phyloP scores from a whole-genome alignment of 2,329 filamentous ascomycete species.

The Penicillium sp. region DNA sequence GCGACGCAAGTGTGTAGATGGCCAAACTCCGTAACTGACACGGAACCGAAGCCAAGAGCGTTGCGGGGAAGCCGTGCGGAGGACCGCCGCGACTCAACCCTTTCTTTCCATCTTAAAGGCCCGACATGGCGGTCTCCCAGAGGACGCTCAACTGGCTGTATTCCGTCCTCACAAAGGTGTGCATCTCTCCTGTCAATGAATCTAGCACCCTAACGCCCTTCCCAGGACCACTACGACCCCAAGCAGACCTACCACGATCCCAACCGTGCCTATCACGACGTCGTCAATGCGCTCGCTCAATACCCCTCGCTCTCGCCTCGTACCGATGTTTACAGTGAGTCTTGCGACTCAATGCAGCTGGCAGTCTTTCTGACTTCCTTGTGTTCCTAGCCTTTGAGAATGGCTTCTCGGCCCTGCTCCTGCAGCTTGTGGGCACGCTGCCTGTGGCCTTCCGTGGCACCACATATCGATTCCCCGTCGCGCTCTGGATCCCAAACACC shows the following conservation, averaged over 20 bases:
- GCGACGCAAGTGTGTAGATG: not conserved
- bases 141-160: slow-evolving; percentile 94
- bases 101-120: slow-evolving; percentile 4
- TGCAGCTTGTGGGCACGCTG: slow-evolving; percentile 82
- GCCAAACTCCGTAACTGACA: too few relatives aligned
- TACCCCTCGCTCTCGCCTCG: slow-evolving; percentile 78
- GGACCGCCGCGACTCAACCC: slow-evolving; percentile 9
- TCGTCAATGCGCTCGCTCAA: slow-evolving; percentile 75
- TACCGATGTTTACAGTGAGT: slow-evolving; percentile 91
- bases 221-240: slow-evolving; percentile 38
- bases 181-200: slow-evolving; percentile 8
- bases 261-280: slow-evolving; percentile 88
- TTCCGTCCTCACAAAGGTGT: slow-evolving; percentile 76
- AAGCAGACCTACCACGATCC: slow-evolving; percentile 87
- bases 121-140: slow-evolving; percentile 66
- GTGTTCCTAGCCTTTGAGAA: slow-evolving; percentile 72
- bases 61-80: slow-evolving; percentile 18
- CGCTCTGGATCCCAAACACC: slow-evolving; percentile 86
- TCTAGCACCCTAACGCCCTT: slow-evolving; percentile 6
- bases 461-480: slow-evolving; percentile 86
- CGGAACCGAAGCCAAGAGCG: slow-evolving; percentile 10
- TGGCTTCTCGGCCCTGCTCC: slow-evolving; percentile 79
- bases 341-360: not conserved
- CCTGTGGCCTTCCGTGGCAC: slow-evolving; percentile 88
- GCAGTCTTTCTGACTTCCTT: slow-evolving; percentile 17